Percentiles rank a stretch among this genome's conserved stretches.
Evolutionary conservation across 1,139 yeast genomes (phyloP).

Genomic region (Geotrichum siamense): DNA sequence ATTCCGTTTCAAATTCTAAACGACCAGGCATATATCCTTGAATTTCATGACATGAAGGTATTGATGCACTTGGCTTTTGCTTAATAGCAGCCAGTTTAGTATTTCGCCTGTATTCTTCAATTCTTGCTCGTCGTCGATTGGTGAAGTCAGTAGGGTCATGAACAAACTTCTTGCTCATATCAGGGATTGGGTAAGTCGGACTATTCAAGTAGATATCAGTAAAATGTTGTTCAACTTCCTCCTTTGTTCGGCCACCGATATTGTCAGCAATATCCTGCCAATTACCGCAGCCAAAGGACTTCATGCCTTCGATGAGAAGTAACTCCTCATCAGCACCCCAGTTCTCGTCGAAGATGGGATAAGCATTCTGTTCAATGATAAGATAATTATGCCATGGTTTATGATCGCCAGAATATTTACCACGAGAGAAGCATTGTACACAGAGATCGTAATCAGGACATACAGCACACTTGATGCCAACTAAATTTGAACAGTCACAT

Average conservation of each 20-base stretch:
- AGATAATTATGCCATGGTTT: constrained; percentile 92
- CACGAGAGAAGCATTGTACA: constrained; percentile 92
- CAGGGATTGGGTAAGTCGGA: constrained; percentile 80
- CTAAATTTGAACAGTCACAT: constrained; percentile 87
- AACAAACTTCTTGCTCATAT: constrained; percentile 61
- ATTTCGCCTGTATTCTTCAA: constrained; percentile 61
- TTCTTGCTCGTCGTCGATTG: constrained; percentile 57
- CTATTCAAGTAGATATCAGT: constrained; percentile 59
- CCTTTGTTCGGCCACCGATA: constrained; percentile 90
- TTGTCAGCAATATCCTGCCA: constrained; percentile 97
- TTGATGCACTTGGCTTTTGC: constrained; percentile 61
- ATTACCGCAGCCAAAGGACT: constrained; percentile 77
- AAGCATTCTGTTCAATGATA: constrained; percentile 89
- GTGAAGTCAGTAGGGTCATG: constrained; percentile 66
- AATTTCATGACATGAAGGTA: constrained; percentile 92
- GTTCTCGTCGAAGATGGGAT: constrained; percentile 79
- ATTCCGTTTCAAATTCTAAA: constrained; percentile 90
- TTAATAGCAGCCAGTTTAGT: constrained; percentile 60
- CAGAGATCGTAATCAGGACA: constrained; percentile 92
- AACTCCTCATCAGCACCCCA: constrained; percentile 99
- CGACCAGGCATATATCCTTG: constrained; percentile 99
- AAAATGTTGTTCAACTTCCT: constrained; percentile 85
- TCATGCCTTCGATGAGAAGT: constrained; percentile 76
- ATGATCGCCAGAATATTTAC: constrained; percentile 73
- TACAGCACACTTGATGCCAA: constrained; percentile 83